Evolutionary conservation across 75 land plant genomes (phyloP), one percentile per base, ranked within the genome.

Genomic region (Selaginella moellendorffii): DNA sequence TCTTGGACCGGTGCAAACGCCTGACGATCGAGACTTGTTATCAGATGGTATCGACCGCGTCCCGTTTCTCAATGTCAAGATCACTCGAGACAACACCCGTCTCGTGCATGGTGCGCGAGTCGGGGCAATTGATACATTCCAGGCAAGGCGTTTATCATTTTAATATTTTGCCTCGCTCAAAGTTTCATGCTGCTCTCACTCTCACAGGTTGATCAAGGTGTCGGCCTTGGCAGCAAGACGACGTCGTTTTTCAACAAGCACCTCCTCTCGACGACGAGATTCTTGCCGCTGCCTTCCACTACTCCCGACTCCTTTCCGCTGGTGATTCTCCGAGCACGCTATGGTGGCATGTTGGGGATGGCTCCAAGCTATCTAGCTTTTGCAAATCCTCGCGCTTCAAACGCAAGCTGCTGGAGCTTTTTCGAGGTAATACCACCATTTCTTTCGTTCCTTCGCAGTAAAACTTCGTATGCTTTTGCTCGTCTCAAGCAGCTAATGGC

Each of bases 181-280:
- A 36, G 46, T 36, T 36, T 5, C 14, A 5, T 36, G 46, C 46
- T 5, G 46, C 14, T 36, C 14, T n/a, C 30, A 18, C 26, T 53
- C 2, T 18, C 66, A 63, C 70, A 72, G 74, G 74, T 72, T 54
- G 74, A 72, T 66, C 74, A 72, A 66, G 74, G 74, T 20, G 24
- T 72, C 26, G 72, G 67, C 0, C 29, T 64, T 31, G 74, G 74
- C 26, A 67, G 53, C 28, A 36, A 62, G 26, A n/a, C n/a, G n/a
- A 30, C 63, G 2, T 62, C 74, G 25, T 17, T 72, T 22, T 72
- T 72, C 64, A 72, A 72, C 2, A 67, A 68, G 63, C 74, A 72
- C 56, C 74, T 51, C 29, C 62, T 72, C n/a, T 60, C 71, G 12
- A 60, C 62, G 27, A 72, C 74, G 25, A 59, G 70, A 14, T 72